Evolutionary conservation across 148 eudicot species (phyloP).

Genomic region (Rhododendron vialii): DNA sequence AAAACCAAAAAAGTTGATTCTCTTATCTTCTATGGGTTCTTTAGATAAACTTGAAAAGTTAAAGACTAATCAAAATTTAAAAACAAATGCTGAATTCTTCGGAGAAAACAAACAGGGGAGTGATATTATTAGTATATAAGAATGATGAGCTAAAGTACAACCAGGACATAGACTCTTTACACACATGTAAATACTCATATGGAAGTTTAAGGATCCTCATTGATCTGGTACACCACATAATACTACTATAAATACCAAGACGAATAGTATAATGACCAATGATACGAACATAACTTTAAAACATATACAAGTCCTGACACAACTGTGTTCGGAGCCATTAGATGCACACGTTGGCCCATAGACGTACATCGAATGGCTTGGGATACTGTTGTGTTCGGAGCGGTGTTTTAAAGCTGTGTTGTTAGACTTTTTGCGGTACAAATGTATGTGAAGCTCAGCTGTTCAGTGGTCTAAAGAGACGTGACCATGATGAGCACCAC

Average conservation of each 20-base stretch:
- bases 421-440: not conserved
- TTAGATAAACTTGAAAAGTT: not conserved
- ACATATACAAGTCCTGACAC: not conserved
- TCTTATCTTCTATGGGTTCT: not conserved
- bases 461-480: conserved; percentile 19
- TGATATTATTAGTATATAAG: not conserved
- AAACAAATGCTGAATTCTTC: not conserved
- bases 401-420: not conserved
- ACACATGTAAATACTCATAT: not conserved
- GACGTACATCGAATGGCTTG: not conserved
- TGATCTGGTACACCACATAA: not conserved
- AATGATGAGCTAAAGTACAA: not conserved
- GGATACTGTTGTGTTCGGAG: not conserved
- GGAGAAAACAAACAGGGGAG: not conserved
- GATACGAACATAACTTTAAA: not conserved
- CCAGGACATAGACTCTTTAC: not conserved
- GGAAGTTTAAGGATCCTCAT: not conserved
- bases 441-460: not conserved
- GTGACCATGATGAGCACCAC: conserved; percentile 48
- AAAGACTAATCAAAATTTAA: not conserved
- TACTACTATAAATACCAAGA: not conserved
- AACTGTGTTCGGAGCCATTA: too few relatives aligned
- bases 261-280: not conserved
- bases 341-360: not conserved
- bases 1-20: not conserved